Evolutionary conservation across 2,329 filamentous ascomycete species (phyloP).

Genomic region (Sporothrix humicola): DNA sequence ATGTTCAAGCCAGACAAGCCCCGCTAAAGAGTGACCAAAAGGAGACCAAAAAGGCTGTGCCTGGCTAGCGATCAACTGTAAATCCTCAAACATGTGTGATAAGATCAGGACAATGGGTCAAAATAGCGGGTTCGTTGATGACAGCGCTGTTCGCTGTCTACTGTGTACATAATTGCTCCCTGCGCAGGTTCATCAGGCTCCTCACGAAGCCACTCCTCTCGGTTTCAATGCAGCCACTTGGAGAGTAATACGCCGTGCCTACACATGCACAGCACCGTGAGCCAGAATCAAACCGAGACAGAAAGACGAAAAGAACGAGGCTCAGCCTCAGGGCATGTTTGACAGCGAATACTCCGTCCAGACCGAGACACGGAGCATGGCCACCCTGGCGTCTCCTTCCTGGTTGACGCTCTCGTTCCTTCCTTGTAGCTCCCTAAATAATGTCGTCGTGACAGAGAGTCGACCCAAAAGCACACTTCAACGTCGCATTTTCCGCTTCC

Average conservation of each 20-base stretch:
- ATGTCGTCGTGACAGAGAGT: neutral
- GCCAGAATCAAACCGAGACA: neutral
- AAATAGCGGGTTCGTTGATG: neutral
- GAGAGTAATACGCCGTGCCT: too few species aligned
- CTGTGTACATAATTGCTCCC: too few species aligned
- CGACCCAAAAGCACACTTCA: neutral
- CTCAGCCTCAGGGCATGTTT: conserved; percentile 7
- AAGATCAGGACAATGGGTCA: conserved; percentile 13
- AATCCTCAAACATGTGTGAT: conserved; percentile 21
- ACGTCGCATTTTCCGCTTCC: neutral
- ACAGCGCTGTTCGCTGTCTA: too few species aligned
- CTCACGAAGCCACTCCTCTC: neutral
- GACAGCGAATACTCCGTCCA: neutral
- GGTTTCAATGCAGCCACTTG: neutral
- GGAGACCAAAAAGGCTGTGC: conserved; percentile 23
- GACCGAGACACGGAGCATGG: neutral
- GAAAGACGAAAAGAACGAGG: neutral
- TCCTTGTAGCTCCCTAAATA: too few species aligned
- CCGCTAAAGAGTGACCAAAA: too few species aligned
- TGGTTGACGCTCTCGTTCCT: neutral
- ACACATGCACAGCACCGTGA: neutral
- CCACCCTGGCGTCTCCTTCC: neutral
- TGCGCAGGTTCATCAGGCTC: too few species aligned
- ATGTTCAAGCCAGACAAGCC: too few species aligned
- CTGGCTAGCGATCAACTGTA: conserved; percentile 13